A percentile compares a stretch with the other conserved stretches of the same genome.
These are phyloP conservation scores for Colletotrichum sp. DNA, from an alignment of 2,329 filamentous ascomycete genomes.

Conservation along the genomic window DNA sequence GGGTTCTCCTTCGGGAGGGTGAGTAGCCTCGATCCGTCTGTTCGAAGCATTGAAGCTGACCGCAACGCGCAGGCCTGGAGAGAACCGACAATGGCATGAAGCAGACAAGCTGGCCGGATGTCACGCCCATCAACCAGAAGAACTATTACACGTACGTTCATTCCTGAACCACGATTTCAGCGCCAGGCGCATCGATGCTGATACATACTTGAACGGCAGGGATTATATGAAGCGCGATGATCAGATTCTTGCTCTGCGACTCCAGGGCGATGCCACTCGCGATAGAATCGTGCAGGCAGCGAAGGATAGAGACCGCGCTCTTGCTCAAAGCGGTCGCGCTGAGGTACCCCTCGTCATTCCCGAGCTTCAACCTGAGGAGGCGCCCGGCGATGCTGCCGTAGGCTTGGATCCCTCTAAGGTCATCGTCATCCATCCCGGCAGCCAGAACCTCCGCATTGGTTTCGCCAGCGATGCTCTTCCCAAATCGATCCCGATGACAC, in stretches of 20 bases:
- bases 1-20: slow-evolving; percentile 69
- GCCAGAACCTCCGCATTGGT: slow-evolving; percentile 92
- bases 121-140: slow-evolving; percentile 96
- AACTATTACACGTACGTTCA: slow-evolving; percentile 91
- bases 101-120: slow-evolving; percentile 90
- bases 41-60: slow-evolving; percentile 9
- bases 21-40: slow-evolving; percentile 27
- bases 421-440: slow-evolving; percentile 93
- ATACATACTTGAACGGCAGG: slow-evolving; percentile 48
- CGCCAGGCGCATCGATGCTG: slow-evolving; percentile 19
- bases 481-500: slow-evolving; percentile 91
- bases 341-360: slow-evolving; percentile 67
- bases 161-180: background rate
- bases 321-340: slow-evolving; percentile 75
- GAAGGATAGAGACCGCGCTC: slow-evolving; percentile 84
- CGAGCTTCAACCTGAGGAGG: slow-evolving; percentile 65
- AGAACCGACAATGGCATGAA: slow-evolving; percentile 99
- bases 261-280: slow-evolving; percentile 85
- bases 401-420: slow-evolving; percentile 84
- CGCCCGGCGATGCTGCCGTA: slow-evolving; percentile 56
- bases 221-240: slow-evolving; percentile 99
- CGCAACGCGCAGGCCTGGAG: slow-evolving; percentile 73
- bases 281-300: slow-evolving; percentile 85
- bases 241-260: slow-evolving; percentile 86
- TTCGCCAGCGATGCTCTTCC: slow-evolving; percentile 95